These are phyloP conservation scores for Musa balbisiana DNA, from an alignment of 202 grass and related monocot species.

Conservation along the genomic window DNA sequence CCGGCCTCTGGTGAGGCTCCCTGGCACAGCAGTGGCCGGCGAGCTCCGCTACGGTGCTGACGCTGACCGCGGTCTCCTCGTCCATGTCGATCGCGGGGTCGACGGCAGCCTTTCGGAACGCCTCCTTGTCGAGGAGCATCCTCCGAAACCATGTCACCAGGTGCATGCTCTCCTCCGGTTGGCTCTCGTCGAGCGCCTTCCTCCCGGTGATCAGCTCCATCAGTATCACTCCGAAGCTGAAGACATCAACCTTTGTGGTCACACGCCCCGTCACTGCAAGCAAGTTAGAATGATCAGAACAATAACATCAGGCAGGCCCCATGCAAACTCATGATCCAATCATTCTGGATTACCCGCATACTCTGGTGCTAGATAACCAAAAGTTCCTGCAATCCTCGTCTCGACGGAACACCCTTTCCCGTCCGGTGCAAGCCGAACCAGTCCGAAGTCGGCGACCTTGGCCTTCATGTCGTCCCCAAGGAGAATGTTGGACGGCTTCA, in stretches of 20 bases:
- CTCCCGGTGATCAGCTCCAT: constrained; percentile 10
- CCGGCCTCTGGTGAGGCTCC: constrained; percentile 10
- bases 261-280: constrained; percentile 8
- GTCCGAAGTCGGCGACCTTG: constrained; percentile 9
- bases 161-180: constrained; percentile 15
- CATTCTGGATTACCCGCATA: background rate
- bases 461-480: constrained; percentile 12
- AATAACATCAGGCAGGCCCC: too few species aligned
- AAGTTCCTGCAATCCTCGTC: constrained; percentile 9
- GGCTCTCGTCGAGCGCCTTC: constrained; percentile 9
- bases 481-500: constrained; percentile 14
- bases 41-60: background rate
- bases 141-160: constrained; percentile 13
- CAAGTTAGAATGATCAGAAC: background rate
- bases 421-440: constrained; percentile 11
- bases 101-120: background rate
- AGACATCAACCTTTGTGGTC: constrained; percentile 13
- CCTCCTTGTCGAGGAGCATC: constrained; percentile 10
- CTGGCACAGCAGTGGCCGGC: constrained; percentile 9
- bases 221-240: constrained; percentile 11
- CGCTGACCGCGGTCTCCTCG: background rate
- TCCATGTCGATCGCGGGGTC: constrained; percentile 5
- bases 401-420: constrained; percentile 3
- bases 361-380: constrained; percentile 15
- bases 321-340: too few species aligned